phyloP scores from a whole-genome alignment of 192 early-diverging fungal species.

The Chytriomyces sp. region DNA sequence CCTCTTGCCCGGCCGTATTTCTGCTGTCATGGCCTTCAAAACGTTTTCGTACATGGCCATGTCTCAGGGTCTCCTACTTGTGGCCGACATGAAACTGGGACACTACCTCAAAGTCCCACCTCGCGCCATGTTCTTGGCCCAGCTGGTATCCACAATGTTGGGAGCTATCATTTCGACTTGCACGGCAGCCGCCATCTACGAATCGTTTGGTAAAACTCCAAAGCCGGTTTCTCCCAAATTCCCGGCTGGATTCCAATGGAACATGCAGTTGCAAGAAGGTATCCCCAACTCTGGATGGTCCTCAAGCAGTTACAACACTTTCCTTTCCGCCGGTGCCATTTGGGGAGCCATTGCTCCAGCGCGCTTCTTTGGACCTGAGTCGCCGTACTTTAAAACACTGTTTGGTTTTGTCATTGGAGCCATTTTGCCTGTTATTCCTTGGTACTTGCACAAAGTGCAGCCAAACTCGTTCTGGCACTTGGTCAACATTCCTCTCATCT shows the following conservation, averaged over 20 bases:
- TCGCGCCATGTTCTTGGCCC: no score
- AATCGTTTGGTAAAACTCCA: conserved; percentile 1
- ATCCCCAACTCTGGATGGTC: conserved; percentile 22
- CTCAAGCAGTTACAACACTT: conserved; percentile 15
- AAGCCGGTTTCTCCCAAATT: no score
- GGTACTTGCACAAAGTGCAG: conserved; percentile 20
- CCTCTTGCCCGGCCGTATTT: conserved; percentile 77
- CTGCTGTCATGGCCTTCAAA: no score
- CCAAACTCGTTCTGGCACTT: conserved; percentile 34
- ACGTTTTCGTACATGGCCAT: conserved; percentile 81
- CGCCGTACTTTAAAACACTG: conserved; percentile 28
- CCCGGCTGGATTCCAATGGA: no score
- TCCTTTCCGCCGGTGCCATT: conserved; percentile 39
- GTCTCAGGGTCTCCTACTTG: conserved; percentile 76
- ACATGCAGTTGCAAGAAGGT: no score
- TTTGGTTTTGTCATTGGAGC: conserved; percentile 39
- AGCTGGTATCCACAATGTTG: conserved; percentile 63
- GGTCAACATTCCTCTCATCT: conserved; percentile 37
- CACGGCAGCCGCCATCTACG: conserved; percentile 18
- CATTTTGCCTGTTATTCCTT: conserved; percentile 41
- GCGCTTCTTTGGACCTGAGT: conserved; percentile 56
- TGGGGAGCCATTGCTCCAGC: conserved; percentile 67
- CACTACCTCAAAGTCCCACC: no score
- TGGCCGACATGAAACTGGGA: no score
- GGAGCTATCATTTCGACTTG: conserved; percentile 47